phyloP scores from a whole-genome alignment of 208 protist genomes.

The Crithidia thermophila region DNA sequence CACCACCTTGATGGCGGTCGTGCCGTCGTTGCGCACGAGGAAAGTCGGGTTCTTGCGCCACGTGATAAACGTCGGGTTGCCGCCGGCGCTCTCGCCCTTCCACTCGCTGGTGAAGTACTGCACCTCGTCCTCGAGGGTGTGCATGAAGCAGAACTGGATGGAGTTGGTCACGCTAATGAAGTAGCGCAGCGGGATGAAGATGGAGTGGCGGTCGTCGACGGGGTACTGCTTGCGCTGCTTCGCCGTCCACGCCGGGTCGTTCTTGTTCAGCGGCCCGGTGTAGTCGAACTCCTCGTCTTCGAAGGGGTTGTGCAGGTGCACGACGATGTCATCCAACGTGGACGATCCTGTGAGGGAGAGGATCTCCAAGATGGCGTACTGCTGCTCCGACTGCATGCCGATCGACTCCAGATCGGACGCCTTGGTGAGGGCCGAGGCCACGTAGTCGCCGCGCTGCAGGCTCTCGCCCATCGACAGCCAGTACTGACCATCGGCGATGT shows the following conservation, averaged over 20 bases:
- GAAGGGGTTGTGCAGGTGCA: constrained; percentile 76
- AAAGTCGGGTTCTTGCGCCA: constrained; percentile 85
- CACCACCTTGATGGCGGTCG: constrained; percentile 31
- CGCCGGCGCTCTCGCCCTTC: constrained; percentile 50
- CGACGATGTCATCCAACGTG: constrained; percentile 51
- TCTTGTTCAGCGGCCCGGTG: constrained; percentile 54
- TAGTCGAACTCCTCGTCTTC: constrained; percentile 63
- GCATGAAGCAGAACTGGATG: constrained; percentile 69
- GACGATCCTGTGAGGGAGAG: constrained; percentile 57
- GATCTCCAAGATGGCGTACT: constrained; percentile 69
- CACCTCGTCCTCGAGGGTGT: constrained; percentile 34
- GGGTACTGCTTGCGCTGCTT: constrained; percentile 44
- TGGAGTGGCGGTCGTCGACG: constrained; percentile 52
- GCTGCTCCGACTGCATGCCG: constrained; percentile 71
- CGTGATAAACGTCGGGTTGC: constrained; percentile 68
- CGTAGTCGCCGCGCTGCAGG: constrained; percentile 52
- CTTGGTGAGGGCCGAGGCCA: constrained; percentile 52
- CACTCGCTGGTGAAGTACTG: constrained; percentile 50
- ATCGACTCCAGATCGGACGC: constrained; percentile 33
- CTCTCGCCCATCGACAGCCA: constrained; percentile 53
- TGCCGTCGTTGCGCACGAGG: constrained; percentile 49
- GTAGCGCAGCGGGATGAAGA: constrained; percentile 58
- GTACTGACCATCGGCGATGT: constrained; percentile 47
- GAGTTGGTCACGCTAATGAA: constrained; percentile 55
- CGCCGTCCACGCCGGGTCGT: constrained; percentile 53